Conservation (phyloP, 768 basidiomycete species). For the Vararia minispora region DNA sequence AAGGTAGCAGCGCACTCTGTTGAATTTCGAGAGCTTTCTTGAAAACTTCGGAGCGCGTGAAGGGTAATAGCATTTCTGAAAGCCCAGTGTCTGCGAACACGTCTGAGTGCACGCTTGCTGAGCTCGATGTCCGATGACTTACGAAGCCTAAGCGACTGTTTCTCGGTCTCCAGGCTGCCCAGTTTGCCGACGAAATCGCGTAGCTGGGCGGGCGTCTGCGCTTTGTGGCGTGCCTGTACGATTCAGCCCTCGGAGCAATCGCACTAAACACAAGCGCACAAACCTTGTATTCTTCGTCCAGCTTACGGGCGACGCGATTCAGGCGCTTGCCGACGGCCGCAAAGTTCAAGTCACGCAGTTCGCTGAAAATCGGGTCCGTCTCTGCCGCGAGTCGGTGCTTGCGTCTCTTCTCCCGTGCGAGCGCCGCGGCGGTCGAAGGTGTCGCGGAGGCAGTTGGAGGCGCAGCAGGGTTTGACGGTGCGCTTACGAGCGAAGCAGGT, state of each 20-base stretch:
- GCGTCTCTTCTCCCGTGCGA: constrained; percentile 75
- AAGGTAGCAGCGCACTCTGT: constrained; percentile 48
- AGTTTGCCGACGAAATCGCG: constrained; percentile 93
- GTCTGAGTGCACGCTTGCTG: constrained; percentile 2
- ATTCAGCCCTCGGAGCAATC: constrained; percentile 2
- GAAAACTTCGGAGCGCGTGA: constrained; percentile 80
- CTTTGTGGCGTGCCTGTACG: constrained; percentile 64
- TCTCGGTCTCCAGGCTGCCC: constrained; percentile 85
- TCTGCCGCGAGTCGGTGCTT: constrained; percentile 75
- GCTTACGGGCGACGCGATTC: constrained; percentile 67
- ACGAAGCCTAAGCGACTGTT: constrained; percentile 85
- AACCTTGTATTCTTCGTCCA: constrained; percentile 92
- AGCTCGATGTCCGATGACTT: constrained; percentile 22
- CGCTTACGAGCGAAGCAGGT: constrained; percentile 57
- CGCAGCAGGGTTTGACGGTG: constrained; percentile 31
- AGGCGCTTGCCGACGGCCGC: constrained; percentile 76
- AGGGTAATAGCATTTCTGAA: constrained; percentile 82
- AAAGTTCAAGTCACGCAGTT: constrained; percentile 88
- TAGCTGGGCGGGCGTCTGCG: constrained; percentile 85
- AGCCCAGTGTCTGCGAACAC: constrained; percentile 69
- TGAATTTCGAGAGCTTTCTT: constrained; percentile 91
- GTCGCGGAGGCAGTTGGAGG: constrained; percentile 26
- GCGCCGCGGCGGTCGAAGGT: constrained; percentile 29
- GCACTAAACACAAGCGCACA: constrained; percentile 4
- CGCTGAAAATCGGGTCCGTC: constrained; percentile 71